Evolutionary conservation across 1,139 yeast genomes (phyloP), one percentile per base, ranked within the genome.

Genomic region (Lodderomyces orthopsilosis): DNA sequence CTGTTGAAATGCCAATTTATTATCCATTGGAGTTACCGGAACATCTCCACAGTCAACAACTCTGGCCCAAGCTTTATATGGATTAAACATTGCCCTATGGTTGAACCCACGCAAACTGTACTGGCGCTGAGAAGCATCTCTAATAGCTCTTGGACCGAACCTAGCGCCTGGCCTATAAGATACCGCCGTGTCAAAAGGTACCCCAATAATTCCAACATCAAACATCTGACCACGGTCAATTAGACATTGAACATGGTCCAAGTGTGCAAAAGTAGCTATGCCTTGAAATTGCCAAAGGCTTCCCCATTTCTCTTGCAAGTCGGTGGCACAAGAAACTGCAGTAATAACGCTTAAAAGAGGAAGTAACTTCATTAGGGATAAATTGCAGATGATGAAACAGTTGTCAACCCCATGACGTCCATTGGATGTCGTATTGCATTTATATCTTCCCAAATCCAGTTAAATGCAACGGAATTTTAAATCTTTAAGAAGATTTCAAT

Each of bases 41-140:
- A 85, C 78, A 61, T 85, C 94, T n/a, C 88, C 89, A 65, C 94
- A 85, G 62, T 85, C 94, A 21, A 84, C 52, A 14, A 85, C 65
- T 40, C 65, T 73, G 18, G 91, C 90, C 89, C 91, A 83, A 41
- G 75, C 64, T 27, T 63, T 60, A 57, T 83, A 85, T 1, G 90
- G 90, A 51, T 84, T 83, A 48, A 75, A 65, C 39, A 69, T 66
- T 2, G 90, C 89, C 37, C 90, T 65, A 48, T 76, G 77, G 55
- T 85, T 85, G 64, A 77, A 85, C 1, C 89, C 90, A 47, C 91
- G 68, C 42, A 79, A 61, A 1, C 81, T 61, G 5, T 77, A 77
- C 58, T 85, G 93, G 55, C 94, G 73, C 63, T 82, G 88, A 1
- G 90, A 83, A 1, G 89, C 90, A 4, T 76, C 68, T 46, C 94